Conservation (phyloP, 495 filamentous ascomycete species). For the Penicillium desertorum region DNA sequence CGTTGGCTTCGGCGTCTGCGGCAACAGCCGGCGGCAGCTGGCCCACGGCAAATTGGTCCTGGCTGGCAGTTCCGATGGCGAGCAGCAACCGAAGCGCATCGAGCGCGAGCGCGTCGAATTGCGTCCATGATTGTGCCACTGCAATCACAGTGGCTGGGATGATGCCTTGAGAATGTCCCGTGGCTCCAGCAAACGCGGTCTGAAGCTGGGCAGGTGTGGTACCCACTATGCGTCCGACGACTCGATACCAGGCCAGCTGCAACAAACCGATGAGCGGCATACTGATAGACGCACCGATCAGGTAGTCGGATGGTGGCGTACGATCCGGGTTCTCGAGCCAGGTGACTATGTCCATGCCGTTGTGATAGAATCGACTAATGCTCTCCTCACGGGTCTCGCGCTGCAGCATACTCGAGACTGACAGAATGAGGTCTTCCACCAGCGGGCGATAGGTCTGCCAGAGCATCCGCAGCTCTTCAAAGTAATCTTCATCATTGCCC, state of each 20-base stretch:
- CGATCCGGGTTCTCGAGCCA: slow-evolving; percentile 24
- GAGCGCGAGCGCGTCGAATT: slow-evolving; percentile 15
- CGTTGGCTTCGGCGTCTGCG: slow-evolving; percentile 23
- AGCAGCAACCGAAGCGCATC: slow-evolving; percentile 19
- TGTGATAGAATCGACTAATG: background rate
- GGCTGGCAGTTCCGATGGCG: slow-evolving; percentile 20
- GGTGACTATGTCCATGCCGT: background rate
- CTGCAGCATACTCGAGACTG: background rate
- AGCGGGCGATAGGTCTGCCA: background rate
- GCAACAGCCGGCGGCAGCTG: background rate
- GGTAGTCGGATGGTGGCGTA: slow-evolving; percentile 19
- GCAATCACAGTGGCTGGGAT: slow-evolving; percentile 25
- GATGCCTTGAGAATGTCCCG: slow-evolving; percentile 39
- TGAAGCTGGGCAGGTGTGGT: slow-evolving; percentile 28
- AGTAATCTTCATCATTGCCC: slow-evolving; percentile 3
- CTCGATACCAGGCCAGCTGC: slow-evolving; percentile 30
- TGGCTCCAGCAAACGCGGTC: slow-evolving; percentile 23
- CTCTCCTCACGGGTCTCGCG: background rate
- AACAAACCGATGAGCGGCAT: slow-evolving; percentile 33
- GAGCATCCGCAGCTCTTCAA: slow-evolving; percentile 1
- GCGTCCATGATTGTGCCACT: slow-evolving; percentile 19
- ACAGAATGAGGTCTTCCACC: slow-evolving; percentile 1
- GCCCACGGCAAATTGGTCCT: background rate
- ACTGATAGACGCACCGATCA: slow-evolving; percentile 34
- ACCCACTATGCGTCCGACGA: slow-evolving; percentile 28